phyloP scores from a whole-genome alignment of 2,329 filamentous ascomycete genomes.

The Alternaria sp. region DNA sequence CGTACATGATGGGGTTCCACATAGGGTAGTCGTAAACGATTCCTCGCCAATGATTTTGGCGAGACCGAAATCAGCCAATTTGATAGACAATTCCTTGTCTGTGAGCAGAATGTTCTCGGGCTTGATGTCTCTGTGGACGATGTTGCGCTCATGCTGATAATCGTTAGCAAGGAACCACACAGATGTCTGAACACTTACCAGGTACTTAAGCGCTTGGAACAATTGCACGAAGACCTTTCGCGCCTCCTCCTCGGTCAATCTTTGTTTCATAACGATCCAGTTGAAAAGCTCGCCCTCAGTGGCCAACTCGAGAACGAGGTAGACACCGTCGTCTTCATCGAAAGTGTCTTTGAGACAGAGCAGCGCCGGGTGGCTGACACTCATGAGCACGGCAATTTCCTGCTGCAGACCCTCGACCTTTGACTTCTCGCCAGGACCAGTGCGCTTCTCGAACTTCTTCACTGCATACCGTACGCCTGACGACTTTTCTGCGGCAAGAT shows the following conservation, averaged over 20 bases:
- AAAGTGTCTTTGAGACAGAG: conserved; percentile 95
- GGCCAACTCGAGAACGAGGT: conserved; percentile 89
- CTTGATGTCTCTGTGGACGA: conserved; percentile 97
- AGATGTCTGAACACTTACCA: conserved; percentile 67
- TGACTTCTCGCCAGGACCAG: conserved; percentile 81
- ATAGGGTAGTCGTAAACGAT: conserved; percentile 94
- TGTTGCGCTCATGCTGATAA: conserved; percentile 88
- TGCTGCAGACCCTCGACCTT: conserved; percentile 90
- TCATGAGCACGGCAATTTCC: conserved; percentile 95
- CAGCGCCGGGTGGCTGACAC: conserved; percentile 93
- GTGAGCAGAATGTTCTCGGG: conserved; percentile 93
- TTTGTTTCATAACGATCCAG: conserved; percentile 89
- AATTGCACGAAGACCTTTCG: conserved; percentile 89
- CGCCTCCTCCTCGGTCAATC: conserved; percentile 83
- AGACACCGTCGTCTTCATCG: conserved; percentile 88
- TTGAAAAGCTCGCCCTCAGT: conserved; percentile 96
- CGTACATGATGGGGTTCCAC: conserved; percentile 89
- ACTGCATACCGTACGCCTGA: conserved; percentile 87
- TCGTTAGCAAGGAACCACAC: conserved; percentile 34
- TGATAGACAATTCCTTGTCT: conserved; percentile 85
- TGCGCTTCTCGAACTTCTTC: conserved; percentile 90
- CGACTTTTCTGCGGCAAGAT: conserved; percentile 85
- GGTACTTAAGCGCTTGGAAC: conserved; percentile 92
- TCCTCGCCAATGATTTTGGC: conserved; percentile 99
- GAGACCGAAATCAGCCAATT: conserved; percentile 94